Percentiles rank a stretch among this genome's conserved stretches.
These are phyloP conservation scores for Tetrahymena elliotti DNA, from an alignment of 73 alveolate genomes.

Conservation along the genomic window DNA sequence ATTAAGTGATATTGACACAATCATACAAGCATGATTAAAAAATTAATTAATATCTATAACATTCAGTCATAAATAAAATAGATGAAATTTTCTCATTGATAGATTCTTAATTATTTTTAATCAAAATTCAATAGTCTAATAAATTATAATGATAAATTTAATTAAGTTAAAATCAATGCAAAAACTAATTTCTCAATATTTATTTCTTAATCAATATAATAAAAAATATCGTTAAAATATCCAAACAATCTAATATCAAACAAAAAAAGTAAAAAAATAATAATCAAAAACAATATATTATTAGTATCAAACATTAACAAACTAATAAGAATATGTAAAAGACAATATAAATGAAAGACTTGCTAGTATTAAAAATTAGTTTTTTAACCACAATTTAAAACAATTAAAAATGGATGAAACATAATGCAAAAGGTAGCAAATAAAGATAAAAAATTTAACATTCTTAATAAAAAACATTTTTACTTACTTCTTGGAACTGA, in stretches of 20 bases:
- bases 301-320: too few species aligned
- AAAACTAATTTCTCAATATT: too few species aligned
- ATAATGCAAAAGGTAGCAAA: background rate
- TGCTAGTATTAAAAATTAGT: background rate
- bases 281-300: background rate
- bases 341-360: background rate
- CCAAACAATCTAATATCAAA: background rate
- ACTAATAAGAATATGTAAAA: background rate
- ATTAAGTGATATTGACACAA: background rate
- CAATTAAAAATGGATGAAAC: background rate
- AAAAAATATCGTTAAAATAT: background rate
- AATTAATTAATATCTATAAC: background rate
- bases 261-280: too few species aligned
- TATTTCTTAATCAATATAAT: background rate
- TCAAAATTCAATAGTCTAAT: background rate
- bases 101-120: too few species aligned
- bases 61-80: background rate
- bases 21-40: background rate
- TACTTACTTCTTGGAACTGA: background rate
- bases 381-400: background rate
- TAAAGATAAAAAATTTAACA: background rate
- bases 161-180: background rate
- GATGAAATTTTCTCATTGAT: background rate
- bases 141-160: too few species aligned
- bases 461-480: too few species aligned